Percentiles rank a stretch among this genome's conserved stretches.
These are phyloP conservation scores for Irpex sp. DNA, from an alignment of 1,284 basidiomycete genomes.

Conservation along the genomic window DNA sequence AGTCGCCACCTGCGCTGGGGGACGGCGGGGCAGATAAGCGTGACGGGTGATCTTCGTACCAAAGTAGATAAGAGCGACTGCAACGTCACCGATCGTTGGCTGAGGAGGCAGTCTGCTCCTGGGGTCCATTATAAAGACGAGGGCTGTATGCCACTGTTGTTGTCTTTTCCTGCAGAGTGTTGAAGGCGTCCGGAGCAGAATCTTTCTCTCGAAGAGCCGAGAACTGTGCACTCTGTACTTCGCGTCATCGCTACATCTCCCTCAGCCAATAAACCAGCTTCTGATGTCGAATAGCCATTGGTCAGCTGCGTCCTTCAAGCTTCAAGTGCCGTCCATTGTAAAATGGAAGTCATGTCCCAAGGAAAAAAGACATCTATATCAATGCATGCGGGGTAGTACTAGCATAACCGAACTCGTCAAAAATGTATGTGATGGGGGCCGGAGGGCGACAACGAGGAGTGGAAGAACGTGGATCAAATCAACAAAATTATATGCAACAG, in stretches of 20 bases:
- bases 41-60: neutral
- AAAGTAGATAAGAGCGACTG: neutral
- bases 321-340: no score
- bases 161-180: no score
- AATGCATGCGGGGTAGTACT: no score
- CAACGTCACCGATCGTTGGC: neutral
- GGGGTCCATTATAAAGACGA: no score
- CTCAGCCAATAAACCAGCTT: neutral
- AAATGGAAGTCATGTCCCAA: no score
- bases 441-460: neutral
- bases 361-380: no score
- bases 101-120: neutral
- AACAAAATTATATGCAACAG: neutral
- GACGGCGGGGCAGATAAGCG: neutral
- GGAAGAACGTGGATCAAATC: neutral
- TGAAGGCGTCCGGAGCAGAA: neutral
- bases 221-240: constrained; percentile 1
- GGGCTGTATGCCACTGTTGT: no score
- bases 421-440: no score
- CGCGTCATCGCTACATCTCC: neutral
- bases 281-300: no score
- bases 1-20: neutral
- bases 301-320: no score
- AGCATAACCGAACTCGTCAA: no score
- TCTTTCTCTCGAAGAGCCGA: constrained; percentile 30